Evolutionary conservation across 2,329 filamentous ascomycete genomes (phyloP), one percentile per base, ranked within the genome.

Genomic region (Eutypa lata): DNA sequence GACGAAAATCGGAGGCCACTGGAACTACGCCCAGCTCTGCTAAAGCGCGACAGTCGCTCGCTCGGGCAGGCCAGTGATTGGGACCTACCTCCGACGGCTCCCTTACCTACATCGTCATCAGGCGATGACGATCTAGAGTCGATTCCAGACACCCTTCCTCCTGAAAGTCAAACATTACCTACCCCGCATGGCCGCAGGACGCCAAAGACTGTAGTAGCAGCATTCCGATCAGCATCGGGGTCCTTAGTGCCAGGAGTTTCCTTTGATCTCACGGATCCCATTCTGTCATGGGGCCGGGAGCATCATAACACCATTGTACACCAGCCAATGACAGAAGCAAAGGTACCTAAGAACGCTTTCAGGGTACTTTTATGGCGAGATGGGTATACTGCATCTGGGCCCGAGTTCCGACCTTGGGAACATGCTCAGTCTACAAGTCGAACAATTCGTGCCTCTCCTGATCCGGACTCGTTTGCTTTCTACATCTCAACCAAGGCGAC

Each of bases 321-420:
- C 62, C 71, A 80, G 1, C 75, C 86, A 47, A 73, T 70, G 28
- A 72, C 74, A 22, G 90, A 97, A 59, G 79, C 77, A 2, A 86
- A 86, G 16, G 83, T 97, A 35, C 90, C 92, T 1, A 93, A 93
- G 65, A 86, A 87, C 57, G 91, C 90, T 1, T 84, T 96, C 61
- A 87, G 89, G 62, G 75, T 97, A 37, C 77, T 90, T 33, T 82
- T 94, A 28, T 91, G 88, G 79, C 85, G 82, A 51, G 80, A 85
- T 1, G 82, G 82, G 11, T 86, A 87, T 53, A 59, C 51, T 21
- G 87, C 90, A 53, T 76, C 80, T 7, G 75, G 75, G 47, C 78
- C 76, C 47, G 78, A 81, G 21, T 64, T 77, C 49, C 75, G 75
- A 35, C 80, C 80, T 49, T 82, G 81, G 64, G 77, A 80, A 52